phyloP scores from a whole-genome alignment of 495 filamentous ascomycete genomes.

The Aspergillus diversus region DNA sequence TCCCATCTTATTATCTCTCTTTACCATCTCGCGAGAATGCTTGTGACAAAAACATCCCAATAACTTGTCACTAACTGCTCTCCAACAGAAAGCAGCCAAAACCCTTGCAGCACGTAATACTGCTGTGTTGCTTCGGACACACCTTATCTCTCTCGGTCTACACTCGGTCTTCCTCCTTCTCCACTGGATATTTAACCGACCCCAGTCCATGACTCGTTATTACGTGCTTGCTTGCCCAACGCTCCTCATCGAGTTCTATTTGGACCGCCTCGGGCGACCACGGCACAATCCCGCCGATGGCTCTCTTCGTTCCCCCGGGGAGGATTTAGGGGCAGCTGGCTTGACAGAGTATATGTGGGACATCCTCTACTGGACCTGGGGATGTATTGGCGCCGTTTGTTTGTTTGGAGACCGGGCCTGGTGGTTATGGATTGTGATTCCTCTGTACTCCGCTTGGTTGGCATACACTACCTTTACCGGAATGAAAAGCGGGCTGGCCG shows the following conservation, averaged over 20 bases:
- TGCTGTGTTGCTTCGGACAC: slow-evolving; percentile 73
- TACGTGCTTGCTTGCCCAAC: slow-evolving; percentile 71
- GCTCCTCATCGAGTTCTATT: slow-evolving; percentile 75
- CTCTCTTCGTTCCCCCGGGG: slow-evolving; percentile 74
- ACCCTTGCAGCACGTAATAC: slow-evolving; percentile 82
- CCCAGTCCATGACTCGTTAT: slow-evolving; percentile 72
- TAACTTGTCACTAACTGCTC: slow-evolving; percentile 15
- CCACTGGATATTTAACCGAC: slow-evolving; percentile 66
- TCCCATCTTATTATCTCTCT: background rate
- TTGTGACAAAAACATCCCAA: background rate
- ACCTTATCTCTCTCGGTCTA: slow-evolving; percentile 68
- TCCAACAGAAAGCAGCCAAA: slow-evolving; percentile 85
- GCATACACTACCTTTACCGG: slow-evolving; percentile 67
- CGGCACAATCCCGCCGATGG: slow-evolving; percentile 63
- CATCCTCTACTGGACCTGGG: slow-evolving; percentile 89
- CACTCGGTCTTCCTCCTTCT: slow-evolving; percentile 75
- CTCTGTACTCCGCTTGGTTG: slow-evolving; percentile 69
- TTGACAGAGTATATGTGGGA: slow-evolving; percentile 99
- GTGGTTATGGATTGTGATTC: slow-evolving; percentile 74
- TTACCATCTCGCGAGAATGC: no score
- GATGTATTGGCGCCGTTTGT: slow-evolving; percentile 63
- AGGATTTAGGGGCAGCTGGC: slow-evolving; percentile 86
- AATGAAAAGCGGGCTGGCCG: slow-evolving; percentile 67
- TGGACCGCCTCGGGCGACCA: slow-evolving; percentile 83
- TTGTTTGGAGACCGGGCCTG: slow-evolving; percentile 77